A percentile compares a stretch with the other conserved stretches of the same genome.
Conservation (phyloP, 1,284 basidiomycete genomes). For the Malassezia yamatoensis region DNA sequence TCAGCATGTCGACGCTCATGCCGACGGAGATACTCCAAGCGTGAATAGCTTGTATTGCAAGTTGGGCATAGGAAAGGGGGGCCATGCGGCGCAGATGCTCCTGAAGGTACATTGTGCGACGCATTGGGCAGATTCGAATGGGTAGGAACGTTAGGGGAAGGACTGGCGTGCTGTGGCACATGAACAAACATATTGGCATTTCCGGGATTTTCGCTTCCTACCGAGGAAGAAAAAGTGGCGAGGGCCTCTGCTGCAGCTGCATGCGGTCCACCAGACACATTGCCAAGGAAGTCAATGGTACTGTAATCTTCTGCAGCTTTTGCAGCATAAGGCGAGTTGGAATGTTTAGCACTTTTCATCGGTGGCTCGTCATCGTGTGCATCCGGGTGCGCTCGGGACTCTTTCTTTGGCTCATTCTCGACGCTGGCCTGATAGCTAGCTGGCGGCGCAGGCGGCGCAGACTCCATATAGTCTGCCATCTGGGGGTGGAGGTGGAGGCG, state of each 20-base stretch:
- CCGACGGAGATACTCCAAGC: constrained; percentile 43
- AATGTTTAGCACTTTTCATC: constrained; percentile 9
- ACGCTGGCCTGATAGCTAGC: constrained; percentile 3
- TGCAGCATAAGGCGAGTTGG: constrained; percentile 6
- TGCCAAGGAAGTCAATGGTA: constrained; percentile 18
- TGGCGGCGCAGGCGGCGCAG: constrained; percentile 2
- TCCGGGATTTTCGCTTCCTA: constrained; percentile 1
- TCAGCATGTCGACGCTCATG: constrained; percentile 45
- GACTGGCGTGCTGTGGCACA: constrained; percentile 3
- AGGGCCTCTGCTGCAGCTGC: constrained; percentile 17
- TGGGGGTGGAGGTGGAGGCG: constrained; percentile 8
- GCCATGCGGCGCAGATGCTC: constrained; percentile 22
- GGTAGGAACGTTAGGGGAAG: constrained; percentile 9
- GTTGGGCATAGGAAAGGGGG: constrained; percentile 44
- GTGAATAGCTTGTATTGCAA: constrained; percentile 43
- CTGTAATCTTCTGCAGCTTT: constrained; percentile 11
- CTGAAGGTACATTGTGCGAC: constrained; percentile 11
- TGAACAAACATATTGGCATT: constrained; percentile 7
- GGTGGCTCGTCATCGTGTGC: constrained; percentile 9
- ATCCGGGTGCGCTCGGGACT: constrained; percentile 5
- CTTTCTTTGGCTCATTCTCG: background rate
- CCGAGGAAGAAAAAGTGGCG: constrained; percentile 15
- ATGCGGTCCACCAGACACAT: constrained; percentile 17
- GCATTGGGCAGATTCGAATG: constrained; percentile 11
- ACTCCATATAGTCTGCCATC: constrained; percentile 8